phyloP scores from a whole-genome alignment of 1,284 basidiomycete species.

The Fomitopsis pinicola region DNA sequence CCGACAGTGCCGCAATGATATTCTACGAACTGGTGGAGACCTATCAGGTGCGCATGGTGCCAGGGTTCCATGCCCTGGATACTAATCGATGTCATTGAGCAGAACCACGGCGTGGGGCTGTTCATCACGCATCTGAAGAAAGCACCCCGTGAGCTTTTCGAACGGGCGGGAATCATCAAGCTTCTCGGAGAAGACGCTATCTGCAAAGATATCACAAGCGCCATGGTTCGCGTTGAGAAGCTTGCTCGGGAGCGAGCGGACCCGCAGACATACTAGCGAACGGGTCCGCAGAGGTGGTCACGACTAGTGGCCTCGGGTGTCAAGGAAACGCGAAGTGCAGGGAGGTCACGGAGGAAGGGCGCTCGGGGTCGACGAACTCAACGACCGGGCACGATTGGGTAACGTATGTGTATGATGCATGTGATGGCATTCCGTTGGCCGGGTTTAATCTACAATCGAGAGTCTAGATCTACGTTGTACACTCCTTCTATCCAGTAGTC shows the following conservation, averaged over 20 bases:
- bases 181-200: constrained; percentile 70
- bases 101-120: constrained; percentile 69
- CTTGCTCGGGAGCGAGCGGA: constrained; percentile 13
- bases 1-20: constrained; percentile 76
- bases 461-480: neutral
- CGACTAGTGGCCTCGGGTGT: neutral
- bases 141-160: constrained; percentile 54
- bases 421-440: neutral
- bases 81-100: constrained; percentile 1
- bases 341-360: neutral
- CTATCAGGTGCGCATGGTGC: constrained; percentile 50
- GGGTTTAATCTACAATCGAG: neutral
- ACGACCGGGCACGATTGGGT: neutral
- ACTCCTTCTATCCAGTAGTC: neutral
- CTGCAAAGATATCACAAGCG: constrained; percentile 66
- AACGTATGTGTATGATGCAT: neutral
- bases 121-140: constrained; percentile 77
- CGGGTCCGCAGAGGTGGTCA: neutral
- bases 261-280: constrained; percentile 3
- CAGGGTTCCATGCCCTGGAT: neutral
- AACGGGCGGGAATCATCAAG: constrained; percentile 59
- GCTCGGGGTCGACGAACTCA: neutral
- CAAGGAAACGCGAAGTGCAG: neutral
- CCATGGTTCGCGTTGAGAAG: constrained; percentile 41
- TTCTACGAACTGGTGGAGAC: constrained; percentile 77